phyloP scores from a whole-genome alignment of 2,329 filamentous ascomycete genomes.

The Penicillium sp. region DNA sequence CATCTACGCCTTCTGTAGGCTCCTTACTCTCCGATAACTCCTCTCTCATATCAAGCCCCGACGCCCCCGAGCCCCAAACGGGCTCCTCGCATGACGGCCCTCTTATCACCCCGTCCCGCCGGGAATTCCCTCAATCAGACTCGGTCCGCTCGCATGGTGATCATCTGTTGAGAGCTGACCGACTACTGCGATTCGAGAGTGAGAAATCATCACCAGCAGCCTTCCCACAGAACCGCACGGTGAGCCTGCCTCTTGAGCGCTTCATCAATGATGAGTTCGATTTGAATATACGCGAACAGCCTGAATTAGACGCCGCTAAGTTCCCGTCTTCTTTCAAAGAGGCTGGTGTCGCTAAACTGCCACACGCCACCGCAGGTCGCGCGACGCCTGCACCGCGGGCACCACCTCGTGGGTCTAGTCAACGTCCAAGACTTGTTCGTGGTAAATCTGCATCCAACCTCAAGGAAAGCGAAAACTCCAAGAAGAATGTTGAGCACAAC shows the following conservation, averaged over 20 bases:
- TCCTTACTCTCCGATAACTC: constrained; percentile 38
- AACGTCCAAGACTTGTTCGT: constrained; percentile 20
- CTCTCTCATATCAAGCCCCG: constrained; percentile 37
- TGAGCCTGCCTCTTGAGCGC: constrained; percentile 44
- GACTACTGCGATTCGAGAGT: constrained; percentile 34
- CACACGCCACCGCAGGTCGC: constrained; percentile 7
- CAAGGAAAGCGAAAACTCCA: constrained; percentile 18
- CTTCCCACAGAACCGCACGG: constrained; percentile 36
- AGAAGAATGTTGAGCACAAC: constrained; percentile 27
- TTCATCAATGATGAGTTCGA: constrained; percentile 46
- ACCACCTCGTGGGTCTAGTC: constrained; percentile 12
- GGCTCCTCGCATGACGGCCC: constrained; percentile 34
- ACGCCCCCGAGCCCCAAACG: constrained; percentile 31
- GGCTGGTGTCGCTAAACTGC: constrained; percentile 19
- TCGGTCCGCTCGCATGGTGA: constrained; percentile 28
- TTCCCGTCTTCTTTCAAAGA: constrained; percentile 18
- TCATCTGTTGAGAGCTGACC: constrained; percentile 38
- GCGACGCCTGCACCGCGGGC: constrained; percentile 12
- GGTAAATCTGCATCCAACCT: constrained; percentile 26
- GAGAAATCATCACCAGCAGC: constrained; percentile 29
- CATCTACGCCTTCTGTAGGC: constrained; percentile 36
- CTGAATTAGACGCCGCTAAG: constrained; percentile 17
- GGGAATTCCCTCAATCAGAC: constrained; percentile 22
- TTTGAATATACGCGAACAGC: constrained; percentile 30
- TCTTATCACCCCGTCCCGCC: constrained; percentile 28